A percentile compares a stretch with the other conserved stretches of the same genome.
Conservation (phyloP, 345 rosid species). For the Luvunga scandens region DNA sequence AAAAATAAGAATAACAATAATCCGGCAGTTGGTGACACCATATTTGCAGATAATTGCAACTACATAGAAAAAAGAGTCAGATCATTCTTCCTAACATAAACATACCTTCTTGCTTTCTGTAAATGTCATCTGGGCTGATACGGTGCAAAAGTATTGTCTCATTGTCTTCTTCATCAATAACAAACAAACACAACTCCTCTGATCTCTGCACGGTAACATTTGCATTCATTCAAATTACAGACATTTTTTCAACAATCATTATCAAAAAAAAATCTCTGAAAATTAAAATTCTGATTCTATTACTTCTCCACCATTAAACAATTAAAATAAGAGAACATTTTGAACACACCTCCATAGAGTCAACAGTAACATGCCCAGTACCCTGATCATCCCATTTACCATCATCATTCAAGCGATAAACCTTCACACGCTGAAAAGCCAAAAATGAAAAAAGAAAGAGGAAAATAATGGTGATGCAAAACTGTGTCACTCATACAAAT, state of each 20-base stretch:
- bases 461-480: not conserved
- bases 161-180: conserved; percentile 82
- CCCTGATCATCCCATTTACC: conserved; percentile 98
- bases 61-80: not conserved
- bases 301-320: not conserved
- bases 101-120: conserved; percentile 90
- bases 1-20: conserved; percentile 10
- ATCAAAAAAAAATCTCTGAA: not conserved
- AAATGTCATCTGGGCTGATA: conserved; percentile 72
- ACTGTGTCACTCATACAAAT: not conserved
- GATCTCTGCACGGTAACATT: conserved; percentile 55
- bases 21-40: not conserved
- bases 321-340: conserved; percentile 15
- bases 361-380: conserved; percentile 79
- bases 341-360: conserved; percentile 75
- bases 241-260: not conserved
- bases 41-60: conserved; percentile 1
- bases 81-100: conserved; percentile 4
- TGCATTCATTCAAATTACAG: conserved; percentile 27
- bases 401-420: conserved; percentile 65
- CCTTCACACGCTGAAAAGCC: conserved; percentile 76
- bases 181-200: conserved; percentile 72
- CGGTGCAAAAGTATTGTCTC: conserved; percentile 77
- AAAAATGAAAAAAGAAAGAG: not conserved
- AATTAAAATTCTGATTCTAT: not conserved